phyloP scores from a whole-genome alignment of 208 protist species.

The Endotrypanum monterogeii region DNA sequence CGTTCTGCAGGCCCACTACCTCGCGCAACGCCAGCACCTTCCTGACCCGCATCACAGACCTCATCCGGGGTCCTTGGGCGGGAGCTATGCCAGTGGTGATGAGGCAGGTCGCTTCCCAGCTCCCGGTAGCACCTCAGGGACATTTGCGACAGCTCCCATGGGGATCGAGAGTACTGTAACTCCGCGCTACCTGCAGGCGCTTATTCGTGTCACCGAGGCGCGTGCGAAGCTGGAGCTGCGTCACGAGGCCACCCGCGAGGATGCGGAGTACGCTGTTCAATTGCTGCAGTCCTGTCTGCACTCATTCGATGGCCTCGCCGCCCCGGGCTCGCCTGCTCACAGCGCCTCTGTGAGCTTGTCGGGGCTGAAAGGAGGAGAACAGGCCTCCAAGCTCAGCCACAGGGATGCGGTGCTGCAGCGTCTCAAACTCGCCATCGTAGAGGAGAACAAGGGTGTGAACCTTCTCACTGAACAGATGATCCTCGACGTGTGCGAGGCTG shows the following conservation, averaged over 20 bases:
- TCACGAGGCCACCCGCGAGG: constrained; percentile 83
- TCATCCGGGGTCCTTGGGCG: not conserved
- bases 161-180: constrained; percentile 81
- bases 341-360: not conserved
- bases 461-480: constrained; percentile 53
- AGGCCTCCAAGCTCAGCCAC: constrained; percentile 44
- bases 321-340: constrained; percentile 24
- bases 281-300: constrained; percentile 81
- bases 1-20: constrained; percentile 70
- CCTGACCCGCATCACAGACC: constrained; percentile 17
- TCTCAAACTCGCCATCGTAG: constrained; percentile 65
- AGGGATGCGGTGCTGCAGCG: constrained; percentile 66
- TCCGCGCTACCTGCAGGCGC: constrained; percentile 95
- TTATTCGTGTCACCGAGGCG: constrained; percentile 94
- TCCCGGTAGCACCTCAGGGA: not conserved
- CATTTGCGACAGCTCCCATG: not conserved
- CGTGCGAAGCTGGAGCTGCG: constrained; percentile 93
- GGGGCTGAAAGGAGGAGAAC: constrained; percentile 19
- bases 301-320: constrained; percentile 37
- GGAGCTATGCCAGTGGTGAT: constrained; percentile 1
- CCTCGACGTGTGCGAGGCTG: constrained; percentile 69
- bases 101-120: constrained; percentile 3
- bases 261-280: constrained; percentile 93
- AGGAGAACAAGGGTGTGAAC: constrained; percentile 52
- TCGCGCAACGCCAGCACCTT: constrained; percentile 48